Evolutionary conservation across 2,329 filamentous ascomycete genomes (phyloP).

Genomic region (Fusarium anguioides): DNA sequence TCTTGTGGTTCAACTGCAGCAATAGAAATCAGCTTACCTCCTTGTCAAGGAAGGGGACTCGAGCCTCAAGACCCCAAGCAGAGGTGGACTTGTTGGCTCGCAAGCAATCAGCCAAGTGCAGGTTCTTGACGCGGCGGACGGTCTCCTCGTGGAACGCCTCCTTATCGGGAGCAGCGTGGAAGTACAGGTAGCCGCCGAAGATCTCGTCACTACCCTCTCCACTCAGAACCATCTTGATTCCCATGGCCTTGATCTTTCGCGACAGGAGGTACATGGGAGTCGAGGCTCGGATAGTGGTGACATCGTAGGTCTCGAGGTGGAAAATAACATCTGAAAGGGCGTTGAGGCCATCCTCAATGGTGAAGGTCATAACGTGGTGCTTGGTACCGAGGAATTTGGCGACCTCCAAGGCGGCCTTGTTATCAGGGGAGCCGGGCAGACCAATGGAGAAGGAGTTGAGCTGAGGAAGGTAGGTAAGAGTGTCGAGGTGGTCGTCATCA

Average conservation of each 20-base stretch:
- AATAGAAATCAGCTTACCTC: conserved; percentile 60
- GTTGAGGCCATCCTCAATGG: conserved; percentile 95
- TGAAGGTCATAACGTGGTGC: conserved; percentile 98
- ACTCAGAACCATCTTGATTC: conserved; percentile 98
- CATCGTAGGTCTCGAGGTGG: conserved; percentile 97
- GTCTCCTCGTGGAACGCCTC: conserved; percentile 96
- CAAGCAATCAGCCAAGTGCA: conserved; percentile 95
- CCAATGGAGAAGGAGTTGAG: conserved; percentile 99
- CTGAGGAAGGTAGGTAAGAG: conserved; percentile 90
- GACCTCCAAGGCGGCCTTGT: conserved; percentile 89
- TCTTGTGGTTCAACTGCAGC: neutral
- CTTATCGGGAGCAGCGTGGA: conserved; percentile 92
- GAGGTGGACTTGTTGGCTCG: conserved; percentile 99
- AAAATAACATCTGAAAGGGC: conserved; percentile 97
- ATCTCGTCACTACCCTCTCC: conserved; percentile 98
- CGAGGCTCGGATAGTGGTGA: conserved; percentile 97
- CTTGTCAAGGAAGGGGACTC: conserved; percentile 98
- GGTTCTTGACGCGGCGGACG: conserved; percentile 92
- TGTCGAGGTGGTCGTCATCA: conserved; percentile 88
- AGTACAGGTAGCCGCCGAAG: conserved; percentile 98
- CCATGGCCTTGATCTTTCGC: conserved; percentile 99
- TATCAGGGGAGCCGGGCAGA: conserved; percentile 91
- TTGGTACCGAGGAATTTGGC: conserved; percentile 97
- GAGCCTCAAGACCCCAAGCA: conserved; percentile 97
- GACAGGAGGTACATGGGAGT: conserved; percentile 98